A percentile compares a stretch with the other conserved stretches of the same genome.
phyloP scores from a whole-genome alignment of 208 protist species.

The Acanthamoeba sp. region DNA sequence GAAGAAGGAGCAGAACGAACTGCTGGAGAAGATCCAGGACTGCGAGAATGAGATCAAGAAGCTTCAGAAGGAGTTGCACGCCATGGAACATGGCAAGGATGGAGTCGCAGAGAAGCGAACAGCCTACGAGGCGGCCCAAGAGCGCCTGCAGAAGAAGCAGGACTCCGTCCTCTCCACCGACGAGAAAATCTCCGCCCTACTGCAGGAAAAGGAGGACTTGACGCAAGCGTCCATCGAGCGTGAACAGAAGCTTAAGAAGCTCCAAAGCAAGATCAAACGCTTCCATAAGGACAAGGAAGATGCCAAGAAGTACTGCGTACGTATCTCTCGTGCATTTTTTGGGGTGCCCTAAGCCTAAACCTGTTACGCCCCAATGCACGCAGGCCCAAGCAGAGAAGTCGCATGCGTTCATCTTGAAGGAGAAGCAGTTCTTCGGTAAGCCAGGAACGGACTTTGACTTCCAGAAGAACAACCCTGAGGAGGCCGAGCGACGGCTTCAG shows the following conservation, averaged over 20 bases:
- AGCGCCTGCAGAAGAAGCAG: constrained; percentile 78
- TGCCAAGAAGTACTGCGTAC: constrained; percentile 73
- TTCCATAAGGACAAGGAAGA: constrained; percentile 84
- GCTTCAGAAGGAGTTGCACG: constrained; percentile 70
- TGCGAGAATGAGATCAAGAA: constrained; percentile 84
- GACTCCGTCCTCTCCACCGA: neutral
- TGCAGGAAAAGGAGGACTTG: constrained; percentile 8
- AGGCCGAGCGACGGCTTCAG: constrained; percentile 73
- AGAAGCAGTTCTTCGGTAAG: constrained; percentile 88
- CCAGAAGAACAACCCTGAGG: constrained; percentile 69
- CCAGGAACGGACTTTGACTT: constrained; percentile 87
- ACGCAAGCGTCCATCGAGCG: constrained; percentile 71
- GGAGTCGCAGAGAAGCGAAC: constrained; percentile 32
- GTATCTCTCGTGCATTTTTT: too few relatives aligned
- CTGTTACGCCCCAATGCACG: neutral
- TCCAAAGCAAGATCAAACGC: constrained; percentile 69
- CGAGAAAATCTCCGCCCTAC: neutral
- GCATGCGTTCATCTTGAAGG: constrained; percentile 88
- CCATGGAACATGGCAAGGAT: constrained; percentile 66
- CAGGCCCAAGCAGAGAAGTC: constrained; percentile 58
- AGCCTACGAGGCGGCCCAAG: constrained; percentile 81
- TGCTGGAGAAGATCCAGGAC: constrained; percentile 68
- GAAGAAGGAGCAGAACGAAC: constrained; percentile 45
- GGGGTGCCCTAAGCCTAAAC: too few relatives aligned
- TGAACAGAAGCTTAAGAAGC: constrained; percentile 82